Evolutionary conservation across 139 green algal species (phyloP), one percentile per base, ranked within the genome.

Genomic region (Closterium sp.): DNA sequence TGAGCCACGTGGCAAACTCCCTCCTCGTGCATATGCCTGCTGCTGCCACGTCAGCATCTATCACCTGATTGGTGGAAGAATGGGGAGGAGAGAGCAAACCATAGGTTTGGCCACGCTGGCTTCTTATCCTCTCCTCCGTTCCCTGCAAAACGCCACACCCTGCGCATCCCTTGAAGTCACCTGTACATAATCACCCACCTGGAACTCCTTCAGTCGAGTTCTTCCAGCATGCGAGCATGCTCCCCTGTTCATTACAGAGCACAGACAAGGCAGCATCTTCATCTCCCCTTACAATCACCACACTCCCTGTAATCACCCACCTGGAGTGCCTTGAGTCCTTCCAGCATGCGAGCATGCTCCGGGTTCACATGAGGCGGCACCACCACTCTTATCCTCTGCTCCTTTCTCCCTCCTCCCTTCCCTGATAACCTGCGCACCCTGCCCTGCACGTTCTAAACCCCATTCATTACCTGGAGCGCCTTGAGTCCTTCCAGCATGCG

Each of bases 1-100:
- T 55, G 4, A 92, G 33, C 89, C 89, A 92, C 25, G 35, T n/a
- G n/a, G 89, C 89, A 92, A 90, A 92, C 66, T 92, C 89, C 31
- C 89, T 66, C 86, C 89, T 38, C 55, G 89, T 92, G 87, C 89
- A 92, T 4, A 92, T 92, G 35, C 89, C 89, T 32, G 86, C 89
- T 30, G 89, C 87, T 30, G 55, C 83, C 55, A 92, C 87, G 32
- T 92, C 89, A 34, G 84, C 33, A 30, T 93, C 89, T 66, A 92
- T 91, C 89, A 92, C 89, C 89, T 92, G 86, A 76, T 76, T 76
- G 55, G 55, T 76, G 55, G 55, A 12, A 66, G 38, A 10, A 66
- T 66, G 38, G 38, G 38, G 38, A 66, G 38, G n/a, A n/a, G n/a
- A n/a, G n/a, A n/a, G 38, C 9, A 64, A 64, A 10, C 38, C 38